These are phyloP conservation scores for Botrytis deweyae DNA, from an alignment of 2,329 filamentous ascomycete genomes.

Conservation along the genomic window DNA sequence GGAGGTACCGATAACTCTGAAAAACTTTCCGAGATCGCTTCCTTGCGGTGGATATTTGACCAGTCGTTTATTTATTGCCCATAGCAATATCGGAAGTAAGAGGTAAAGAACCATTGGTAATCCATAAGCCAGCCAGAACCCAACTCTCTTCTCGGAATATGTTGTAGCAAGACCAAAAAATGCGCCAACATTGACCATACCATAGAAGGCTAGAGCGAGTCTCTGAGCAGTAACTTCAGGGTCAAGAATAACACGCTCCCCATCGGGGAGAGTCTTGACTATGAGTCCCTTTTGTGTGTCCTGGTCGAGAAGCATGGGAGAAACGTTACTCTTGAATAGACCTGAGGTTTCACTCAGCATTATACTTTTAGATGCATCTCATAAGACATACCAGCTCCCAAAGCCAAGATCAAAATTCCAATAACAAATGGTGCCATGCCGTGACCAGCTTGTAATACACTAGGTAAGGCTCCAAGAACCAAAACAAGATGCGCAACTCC, in stretches of 20 bases:
- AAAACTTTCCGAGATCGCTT: slow-evolving; percentile 47
- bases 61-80: slow-evolving; percentile 37
- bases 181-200: slow-evolving; percentile 68
- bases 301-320: slow-evolving; percentile 62
- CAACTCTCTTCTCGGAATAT: slow-evolving; percentile 48
- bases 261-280: slow-evolving; percentile 48
- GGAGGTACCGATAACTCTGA: slow-evolving; percentile 44
- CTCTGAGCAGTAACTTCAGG: slow-evolving; percentile 57
- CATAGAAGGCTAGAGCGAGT: slow-evolving; percentile 54
- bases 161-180: slow-evolving; percentile 46
- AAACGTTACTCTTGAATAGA: slow-evolving; percentile 71
- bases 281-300: slow-evolving; percentile 44
- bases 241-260: slow-evolving; percentile 62
- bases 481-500: slow-evolving; percentile 63
- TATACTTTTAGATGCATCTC: slow-evolving; percentile 45
- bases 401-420: slow-evolving; percentile 32
- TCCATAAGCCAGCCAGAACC: slow-evolving; percentile 49
- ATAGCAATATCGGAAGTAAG: slow-evolving; percentile 53
- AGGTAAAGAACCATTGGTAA: slow-evolving; percentile 60
- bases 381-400: slow-evolving; percentile 41
- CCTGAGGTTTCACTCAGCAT: slow-evolving; percentile 47
- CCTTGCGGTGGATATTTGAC: slow-evolving; percentile 48
- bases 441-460: slow-evolving; percentile 50
- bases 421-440: slow-evolving; percentile 51
- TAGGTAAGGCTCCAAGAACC: slow-evolving; percentile 36